These are phyloP conservation scores for Exophiala lecanii-corni DNA, from an alignment of 2,329 filamentous ascomycete species.

Conservation along the genomic window DNA sequence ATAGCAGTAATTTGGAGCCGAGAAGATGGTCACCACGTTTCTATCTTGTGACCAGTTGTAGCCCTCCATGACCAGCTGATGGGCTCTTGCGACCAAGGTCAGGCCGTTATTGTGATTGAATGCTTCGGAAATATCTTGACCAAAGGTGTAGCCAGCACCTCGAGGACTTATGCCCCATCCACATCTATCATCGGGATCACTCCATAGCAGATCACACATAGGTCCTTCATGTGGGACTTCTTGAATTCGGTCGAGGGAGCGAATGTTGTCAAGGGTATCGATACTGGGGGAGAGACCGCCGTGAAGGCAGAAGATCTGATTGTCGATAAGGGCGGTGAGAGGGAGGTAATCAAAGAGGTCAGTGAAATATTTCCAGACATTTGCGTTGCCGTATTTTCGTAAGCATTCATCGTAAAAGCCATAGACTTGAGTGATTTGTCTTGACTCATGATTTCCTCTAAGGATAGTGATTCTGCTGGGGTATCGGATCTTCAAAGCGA, in stretches of 20 bases:
- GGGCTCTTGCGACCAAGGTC: slow-evolving; percentile 89
- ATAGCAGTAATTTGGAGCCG: slow-evolving; percentile 88
- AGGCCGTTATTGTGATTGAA: slow-evolving; percentile 99
- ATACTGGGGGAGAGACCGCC: slow-evolving; percentile 95
- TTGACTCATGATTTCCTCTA: slow-evolving; percentile 96
- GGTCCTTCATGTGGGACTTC: slow-evolving; percentile 97
- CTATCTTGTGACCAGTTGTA: slow-evolving; percentile 99
- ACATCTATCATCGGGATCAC: slow-evolving; percentile 92
- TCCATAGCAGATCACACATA: slow-evolving; percentile 98
- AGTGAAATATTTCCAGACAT: slow-evolving; percentile 99
- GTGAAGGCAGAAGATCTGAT: slow-evolving; percentile 98
- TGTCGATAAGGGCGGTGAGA: slow-evolving; percentile 94
- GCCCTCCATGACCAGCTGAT: slow-evolving; percentile 98
- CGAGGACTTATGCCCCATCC: slow-evolving; percentile 94
- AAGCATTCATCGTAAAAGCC: slow-evolving; percentile 99
- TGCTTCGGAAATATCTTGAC: slow-evolving; percentile 94
- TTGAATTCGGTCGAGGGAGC: slow-evolving; percentile 91
- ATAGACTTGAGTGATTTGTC: slow-evolving; percentile 98
- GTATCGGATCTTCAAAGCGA: slow-evolving; percentile 96
- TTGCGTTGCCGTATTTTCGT: slow-evolving; percentile 97
- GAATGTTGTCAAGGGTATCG: slow-evolving; percentile 91
- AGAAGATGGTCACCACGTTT: slow-evolving; percentile 97
- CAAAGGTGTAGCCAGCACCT: slow-evolving; percentile 92
- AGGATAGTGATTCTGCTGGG: slow-evolving; percentile 97
- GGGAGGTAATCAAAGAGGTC: slow-evolving; percentile 98